Percentiles rank a stretch among this genome's conserved stretches.
These are phyloP conservation scores for Penicillium concentricum DNA, from an alignment of 2,329 filamentous ascomycete species.

Conservation along the genomic window DNA sequence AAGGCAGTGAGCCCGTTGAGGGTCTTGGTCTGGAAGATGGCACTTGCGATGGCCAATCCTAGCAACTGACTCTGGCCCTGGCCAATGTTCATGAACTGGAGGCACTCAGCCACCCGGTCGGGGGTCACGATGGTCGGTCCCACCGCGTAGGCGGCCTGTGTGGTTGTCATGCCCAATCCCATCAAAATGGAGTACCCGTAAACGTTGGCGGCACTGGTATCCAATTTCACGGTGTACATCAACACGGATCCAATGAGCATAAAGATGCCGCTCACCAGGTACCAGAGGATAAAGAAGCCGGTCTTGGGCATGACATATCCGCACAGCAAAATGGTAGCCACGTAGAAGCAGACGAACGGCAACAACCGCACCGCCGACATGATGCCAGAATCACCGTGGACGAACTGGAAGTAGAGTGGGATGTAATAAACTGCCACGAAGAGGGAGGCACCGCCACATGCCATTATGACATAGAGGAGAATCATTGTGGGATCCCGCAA, in stretches of 20 bases:
- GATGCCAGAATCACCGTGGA: not conserved
- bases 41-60: slow-evolving; percentile 13
- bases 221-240: not conserved
- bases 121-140: not conserved
- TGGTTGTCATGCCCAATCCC: not conserved
- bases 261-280: not conserved
- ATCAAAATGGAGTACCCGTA: not conserved
- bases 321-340: not conserved
- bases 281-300: not conserved
- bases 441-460: not conserved
- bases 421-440: not conserved
- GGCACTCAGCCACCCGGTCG: not conserved
- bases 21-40: slow-evolving; percentile 7
- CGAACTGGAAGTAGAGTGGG: not conserved
- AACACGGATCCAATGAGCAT: not conserved
- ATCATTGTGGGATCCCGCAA: not conserved
- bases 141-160: not conserved
- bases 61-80: slow-evolving; percentile 9
- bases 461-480: not conserved
- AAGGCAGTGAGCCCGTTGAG: not conserved
- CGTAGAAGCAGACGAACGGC: not conserved
- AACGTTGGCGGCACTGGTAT: not conserved
- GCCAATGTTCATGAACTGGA: slow-evolving; percentile 11
- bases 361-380: not conserved
- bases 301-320: not conserved